Conservation (phyloP, 805 yeast species). For the Candida coleopterorum region DNA sequence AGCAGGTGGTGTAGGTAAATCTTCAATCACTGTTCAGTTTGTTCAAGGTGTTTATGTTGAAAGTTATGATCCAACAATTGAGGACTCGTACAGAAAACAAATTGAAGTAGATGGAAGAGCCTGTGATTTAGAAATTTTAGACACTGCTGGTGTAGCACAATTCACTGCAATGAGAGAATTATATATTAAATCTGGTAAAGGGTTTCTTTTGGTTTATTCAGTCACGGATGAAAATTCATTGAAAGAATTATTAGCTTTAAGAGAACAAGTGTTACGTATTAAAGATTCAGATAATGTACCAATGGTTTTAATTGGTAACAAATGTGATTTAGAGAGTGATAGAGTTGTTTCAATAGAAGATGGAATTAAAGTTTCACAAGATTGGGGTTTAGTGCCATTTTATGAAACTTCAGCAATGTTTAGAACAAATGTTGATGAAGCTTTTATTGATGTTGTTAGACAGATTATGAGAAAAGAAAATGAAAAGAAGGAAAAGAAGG, state of each 20-base stretch:
- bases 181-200: constrained; percentile 84
- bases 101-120: constrained; percentile 84
- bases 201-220: constrained; percentile 53
- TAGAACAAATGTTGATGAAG: constrained; percentile 85
- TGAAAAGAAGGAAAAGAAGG: constrained; percentile 42
- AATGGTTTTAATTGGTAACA: constrained; percentile 87
- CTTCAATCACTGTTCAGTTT: constrained; percentile 87
- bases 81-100: constrained; percentile 88
- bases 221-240: constrained; percentile 63
- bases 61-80: constrained; percentile 94
- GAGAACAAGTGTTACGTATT: constrained; percentile 80
- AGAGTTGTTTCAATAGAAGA: constrained; percentile 75
- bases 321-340: constrained; percentile 75
- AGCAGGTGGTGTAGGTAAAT: constrained; percentile 97
- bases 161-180: constrained; percentile 93
- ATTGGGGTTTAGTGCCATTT: constrained; percentile 88
- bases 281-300: constrained; percentile 77
- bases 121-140: constrained; percentile 70
- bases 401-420: constrained; percentile 93
- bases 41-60: constrained; percentile 89
- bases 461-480: constrained; percentile 80
- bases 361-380: constrained; percentile 76
- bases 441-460: constrained; percentile 81
- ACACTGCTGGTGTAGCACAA: constrained; percentile 72
- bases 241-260: constrained; percentile 68